These are phyloP conservation scores for Aspergillus caelatus DNA, from an alignment of 2,329 filamentous ascomycete species.

Conservation along the genomic window DNA sequence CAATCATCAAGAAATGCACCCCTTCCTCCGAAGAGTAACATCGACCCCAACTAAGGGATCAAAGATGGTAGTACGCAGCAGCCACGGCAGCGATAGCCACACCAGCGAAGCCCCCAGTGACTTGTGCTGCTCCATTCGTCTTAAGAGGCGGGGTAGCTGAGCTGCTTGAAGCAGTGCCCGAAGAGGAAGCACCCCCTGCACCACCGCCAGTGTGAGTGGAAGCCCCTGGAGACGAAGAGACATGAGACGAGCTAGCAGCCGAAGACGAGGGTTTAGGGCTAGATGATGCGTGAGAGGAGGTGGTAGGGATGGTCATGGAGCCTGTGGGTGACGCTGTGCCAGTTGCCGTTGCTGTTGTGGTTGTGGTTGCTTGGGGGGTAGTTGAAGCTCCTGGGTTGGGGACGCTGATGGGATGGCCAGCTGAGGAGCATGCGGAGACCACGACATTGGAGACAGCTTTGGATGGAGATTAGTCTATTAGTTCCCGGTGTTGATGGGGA, in stretches of 20 bases:
- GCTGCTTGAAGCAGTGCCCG: neutral
- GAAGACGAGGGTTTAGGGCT: neutral
- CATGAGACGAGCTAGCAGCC: neutral
- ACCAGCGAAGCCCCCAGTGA: neutral
- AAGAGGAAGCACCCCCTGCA: neutral
- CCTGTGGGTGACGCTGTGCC: conserved; percentile 10
- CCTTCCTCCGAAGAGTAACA: neutral
- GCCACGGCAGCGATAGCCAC: neutral
- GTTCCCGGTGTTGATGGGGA: neutral
- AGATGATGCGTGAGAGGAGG: neutral
- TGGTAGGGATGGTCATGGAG: conserved; percentile 10
- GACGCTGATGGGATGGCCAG: conserved; percentile 41
- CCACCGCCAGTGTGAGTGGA: neutral
- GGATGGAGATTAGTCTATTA: neutral
- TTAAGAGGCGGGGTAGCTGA: neutral
- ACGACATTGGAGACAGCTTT: conserved; percentile 42
- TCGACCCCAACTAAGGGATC: neutral
- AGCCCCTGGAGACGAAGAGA: neutral
- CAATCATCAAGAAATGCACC: neutral
- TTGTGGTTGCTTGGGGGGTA: neutral
- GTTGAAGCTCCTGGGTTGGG: conserved; percentile 25
- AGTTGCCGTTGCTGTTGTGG: conserved; percentile 5
- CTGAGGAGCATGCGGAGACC: conserved; percentile 36
- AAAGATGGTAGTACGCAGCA: neutral
- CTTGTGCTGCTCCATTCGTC: neutral